Conservation (phyloP, 2,329 filamentous ascomycete genomes). For the Epichloe coenophiala region DNA sequence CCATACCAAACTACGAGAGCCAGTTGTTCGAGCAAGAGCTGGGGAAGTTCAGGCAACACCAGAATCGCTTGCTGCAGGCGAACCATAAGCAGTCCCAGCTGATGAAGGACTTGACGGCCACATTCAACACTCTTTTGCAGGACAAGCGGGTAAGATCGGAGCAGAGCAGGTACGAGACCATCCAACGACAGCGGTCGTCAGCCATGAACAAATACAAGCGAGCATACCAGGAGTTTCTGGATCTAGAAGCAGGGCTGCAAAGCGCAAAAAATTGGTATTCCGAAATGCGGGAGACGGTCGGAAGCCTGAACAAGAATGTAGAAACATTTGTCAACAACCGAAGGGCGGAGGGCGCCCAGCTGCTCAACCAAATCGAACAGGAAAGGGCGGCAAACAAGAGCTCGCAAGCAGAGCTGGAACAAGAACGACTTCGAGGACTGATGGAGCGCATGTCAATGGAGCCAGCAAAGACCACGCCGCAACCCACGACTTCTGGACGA, state of each 20-base stretch:
- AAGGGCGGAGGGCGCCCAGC: conserved; percentile 76
- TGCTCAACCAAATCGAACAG: conserved; percentile 78
- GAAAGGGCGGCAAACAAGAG: conserved; percentile 49
- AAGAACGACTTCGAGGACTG: conserved; percentile 72
- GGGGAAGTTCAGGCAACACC: conserved; percentile 92
- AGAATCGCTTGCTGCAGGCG: conserved; percentile 80
- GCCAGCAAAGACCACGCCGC: conserved; percentile 28
- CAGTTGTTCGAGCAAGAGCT: conserved; percentile 91
- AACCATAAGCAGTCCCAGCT: conserved; percentile 90
- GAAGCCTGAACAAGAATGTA: conserved; percentile 87
- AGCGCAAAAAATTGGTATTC: conserved; percentile 89
- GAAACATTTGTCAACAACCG: conserved; percentile 95
- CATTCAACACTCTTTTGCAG: conserved; percentile 78
- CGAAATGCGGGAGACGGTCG: conserved; percentile 91
- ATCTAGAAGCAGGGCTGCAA: conserved; percentile 71
- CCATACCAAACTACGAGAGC: conserved; percentile 79
- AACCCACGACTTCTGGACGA: conserved; percentile 11
- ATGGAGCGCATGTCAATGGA: conserved; percentile 96
- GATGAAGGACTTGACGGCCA: conserved; percentile 84
- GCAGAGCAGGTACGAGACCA: conserved; percentile 85
- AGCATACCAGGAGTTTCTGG: conserved; percentile 83
- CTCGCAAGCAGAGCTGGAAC: conserved; percentile 63
- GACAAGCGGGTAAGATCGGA: conserved; percentile 89
- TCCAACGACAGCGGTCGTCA: conserved; percentile 67
- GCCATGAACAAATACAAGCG: conserved; percentile 83